Percentiles rank a stretch among this genome's conserved stretches.
Conservation (phyloP, 2,329 filamentous ascomycete species). For the Neopestalotiopsis clavispora region DNA sequence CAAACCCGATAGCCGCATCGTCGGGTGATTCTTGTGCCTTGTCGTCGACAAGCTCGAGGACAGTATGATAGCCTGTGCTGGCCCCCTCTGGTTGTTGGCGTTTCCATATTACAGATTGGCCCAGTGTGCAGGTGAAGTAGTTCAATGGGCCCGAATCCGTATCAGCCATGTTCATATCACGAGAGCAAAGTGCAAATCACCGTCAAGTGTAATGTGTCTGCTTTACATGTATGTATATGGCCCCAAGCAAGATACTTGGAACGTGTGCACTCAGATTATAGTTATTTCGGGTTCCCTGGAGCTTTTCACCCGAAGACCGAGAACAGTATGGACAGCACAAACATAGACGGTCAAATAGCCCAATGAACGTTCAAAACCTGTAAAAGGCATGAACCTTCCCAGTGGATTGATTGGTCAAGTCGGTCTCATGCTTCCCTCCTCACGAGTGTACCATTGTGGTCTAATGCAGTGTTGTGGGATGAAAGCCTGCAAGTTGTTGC, state of each 20-base stretch:
- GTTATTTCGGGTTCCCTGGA: too few species aligned
- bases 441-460: background rate
- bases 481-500: background rate
- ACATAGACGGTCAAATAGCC: background rate
- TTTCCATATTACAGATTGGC: slow-evolving; percentile 51
- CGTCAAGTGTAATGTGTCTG: background rate
- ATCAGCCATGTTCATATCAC: background rate
- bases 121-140: slow-evolving; percentile 67
- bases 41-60: slow-evolving; percentile 54
- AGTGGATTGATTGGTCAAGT: background rate
- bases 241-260: background rate
- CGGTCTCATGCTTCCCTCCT: background rate
- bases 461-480: background rate
- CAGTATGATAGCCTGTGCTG: slow-evolving; percentile 45
- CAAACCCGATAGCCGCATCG: slow-evolving; percentile 55
- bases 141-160: slow-evolving; percentile 36
- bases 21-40: slow-evolving; percentile 46
- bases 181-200: background rate
- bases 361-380: background rate
- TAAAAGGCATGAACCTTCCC: background rate
- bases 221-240: background rate
- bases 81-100: slow-evolving; percentile 17
- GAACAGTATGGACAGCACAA: background rate
- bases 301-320: background rate
- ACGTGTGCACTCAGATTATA: too few species aligned